Evolutionary conservation across 1,284 basidiomycete genomes (phyloP), one percentile per base, ranked within the genome.

Genomic region (Lignosus rhinocerotis): DNA sequence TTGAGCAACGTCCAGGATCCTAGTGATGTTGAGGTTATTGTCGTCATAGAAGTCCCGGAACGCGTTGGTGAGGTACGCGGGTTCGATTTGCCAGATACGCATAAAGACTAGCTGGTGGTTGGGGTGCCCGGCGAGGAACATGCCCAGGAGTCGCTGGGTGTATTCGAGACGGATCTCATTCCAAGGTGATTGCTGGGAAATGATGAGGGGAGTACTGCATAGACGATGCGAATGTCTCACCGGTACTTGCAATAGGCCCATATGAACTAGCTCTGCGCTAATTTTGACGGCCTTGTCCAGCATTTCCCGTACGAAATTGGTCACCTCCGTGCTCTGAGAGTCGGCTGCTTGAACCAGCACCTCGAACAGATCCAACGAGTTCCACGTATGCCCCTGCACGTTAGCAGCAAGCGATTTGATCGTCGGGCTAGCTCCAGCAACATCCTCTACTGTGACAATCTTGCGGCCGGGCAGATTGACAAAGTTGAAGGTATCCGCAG

Each of bases 41-140:
- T 96, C 94, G 51, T 88, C 83, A 73, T 98, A 98, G 70, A 95
- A 96, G 67, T 94, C 92, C 50, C 89, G 85, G 73, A 99, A 90
- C 2, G 93, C 92, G 56, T 89, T 85, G 8, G 94, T 88, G 50
- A 98, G 83, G 70, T 95, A 92, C 0, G 86, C 79, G 1, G 90
- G 91, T 67, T 96, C 87, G 50, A 92, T 91, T 69, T 96, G 92
- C 90, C 93, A 96, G 59, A 99, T 87, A 57, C 94, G 84, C 86
- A 96, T 93, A 78, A 99, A 98, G 57, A 98, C 96, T 21, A 99
- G 85, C 66, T 96, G 93, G 67, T 96, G 93, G 65, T 95, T 95
- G 7, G 94, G 94, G 70, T 97, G 92, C 6, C 94, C 92, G 19
- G 86, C 88, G 48, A 99, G 81, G 79, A 99, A 98, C 86, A 96